A percentile compares a stretch with the other conserved stretches of the same genome.
Conservation (phyloP, 2,329 filamentous ascomycete species). For the Neonectria coccinea region DNA sequence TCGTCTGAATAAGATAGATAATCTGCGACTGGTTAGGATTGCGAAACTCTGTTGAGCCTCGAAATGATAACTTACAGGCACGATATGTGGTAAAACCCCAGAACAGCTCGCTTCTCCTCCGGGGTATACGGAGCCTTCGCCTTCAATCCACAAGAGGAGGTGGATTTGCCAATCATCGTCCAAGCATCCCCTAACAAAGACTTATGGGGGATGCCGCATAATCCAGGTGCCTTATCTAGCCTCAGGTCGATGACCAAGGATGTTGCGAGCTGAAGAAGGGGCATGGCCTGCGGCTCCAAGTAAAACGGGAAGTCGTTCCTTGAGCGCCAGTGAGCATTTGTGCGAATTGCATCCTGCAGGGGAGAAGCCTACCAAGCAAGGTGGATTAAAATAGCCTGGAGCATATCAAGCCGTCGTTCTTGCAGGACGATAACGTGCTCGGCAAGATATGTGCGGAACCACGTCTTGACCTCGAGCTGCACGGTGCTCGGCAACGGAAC, state of each 20-base stretch:
- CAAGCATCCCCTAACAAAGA: conserved; percentile 51
- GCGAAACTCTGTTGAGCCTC: too few species aligned
- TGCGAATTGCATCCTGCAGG: background rate
- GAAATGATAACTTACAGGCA: conserved; percentile 42
- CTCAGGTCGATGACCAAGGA: conserved; percentile 54
- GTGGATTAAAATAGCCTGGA: conserved; percentile 55
- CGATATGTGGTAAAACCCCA: conserved; percentile 56
- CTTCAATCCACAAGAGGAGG: conserved; percentile 20
- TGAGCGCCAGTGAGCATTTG: background rate
- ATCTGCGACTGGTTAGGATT: conserved; percentile 23
- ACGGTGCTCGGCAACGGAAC: conserved; percentile 48
- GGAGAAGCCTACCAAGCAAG: conserved; percentile 51
- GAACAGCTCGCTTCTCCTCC: conserved; percentile 54
- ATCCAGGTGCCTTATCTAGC: conserved; percentile 48
- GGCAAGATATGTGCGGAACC: conserved; percentile 54
- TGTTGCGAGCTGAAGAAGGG: conserved; percentile 54
- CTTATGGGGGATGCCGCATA: conserved; percentile 40
- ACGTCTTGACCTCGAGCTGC: conserved; percentile 50
- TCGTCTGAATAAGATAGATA: conserved; percentile 49
- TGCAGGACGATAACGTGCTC: conserved; percentile 53
- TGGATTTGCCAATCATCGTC: conserved; percentile 35
- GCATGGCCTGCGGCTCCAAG: conserved; percentile 52
- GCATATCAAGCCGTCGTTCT: conserved; percentile 51
- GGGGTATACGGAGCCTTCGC: conserved; percentile 43
- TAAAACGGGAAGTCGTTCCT: conserved; percentile 57